These are phyloP conservation scores for Aureobasidium sp. DNA, from an alignment of 2,329 filamentous ascomycete genomes.

Conservation along the genomic window DNA sequence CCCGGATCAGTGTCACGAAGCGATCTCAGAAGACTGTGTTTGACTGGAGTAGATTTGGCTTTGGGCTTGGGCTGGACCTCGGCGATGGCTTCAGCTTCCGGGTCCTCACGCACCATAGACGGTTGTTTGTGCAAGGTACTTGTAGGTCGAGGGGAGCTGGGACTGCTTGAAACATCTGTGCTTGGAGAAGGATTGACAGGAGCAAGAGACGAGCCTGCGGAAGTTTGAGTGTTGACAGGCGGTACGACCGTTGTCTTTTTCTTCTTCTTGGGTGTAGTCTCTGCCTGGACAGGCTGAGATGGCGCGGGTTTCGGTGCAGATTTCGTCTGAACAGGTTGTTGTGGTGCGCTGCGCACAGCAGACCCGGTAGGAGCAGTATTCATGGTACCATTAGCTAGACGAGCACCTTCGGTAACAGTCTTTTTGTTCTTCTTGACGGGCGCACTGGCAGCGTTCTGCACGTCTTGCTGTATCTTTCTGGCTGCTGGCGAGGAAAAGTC, in stretches of 20 bases:
- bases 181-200: constrained; percentile 27
- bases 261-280: constrained; percentile 14
- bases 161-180: constrained; percentile 18
- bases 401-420: constrained; percentile 32
- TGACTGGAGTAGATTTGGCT: background rate
- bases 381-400: constrained; percentile 46
- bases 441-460: constrained; percentile 31
- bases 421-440: constrained; percentile 39
- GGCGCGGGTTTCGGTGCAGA: background rate
- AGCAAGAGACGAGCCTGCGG: constrained; percentile 20
- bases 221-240: constrained; percentile 20
- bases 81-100: constrained; percentile 25
- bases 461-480: constrained; percentile 26
- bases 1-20: constrained; percentile 3
- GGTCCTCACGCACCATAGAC: constrained; percentile 29
- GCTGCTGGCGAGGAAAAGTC: constrained; percentile 22
- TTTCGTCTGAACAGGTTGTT: background rate
- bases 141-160: constrained; percentile 20
- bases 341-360: constrained; percentile 28
- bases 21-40: background rate
- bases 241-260: constrained; percentile 16
- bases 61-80: constrained; percentile 8
- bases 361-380: constrained; percentile 44
- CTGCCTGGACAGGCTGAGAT: background rate
- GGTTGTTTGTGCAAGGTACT: constrained; percentile 27